Conservation (phyloP, 305 asterid genomes). For the Vinca major region DNA sequence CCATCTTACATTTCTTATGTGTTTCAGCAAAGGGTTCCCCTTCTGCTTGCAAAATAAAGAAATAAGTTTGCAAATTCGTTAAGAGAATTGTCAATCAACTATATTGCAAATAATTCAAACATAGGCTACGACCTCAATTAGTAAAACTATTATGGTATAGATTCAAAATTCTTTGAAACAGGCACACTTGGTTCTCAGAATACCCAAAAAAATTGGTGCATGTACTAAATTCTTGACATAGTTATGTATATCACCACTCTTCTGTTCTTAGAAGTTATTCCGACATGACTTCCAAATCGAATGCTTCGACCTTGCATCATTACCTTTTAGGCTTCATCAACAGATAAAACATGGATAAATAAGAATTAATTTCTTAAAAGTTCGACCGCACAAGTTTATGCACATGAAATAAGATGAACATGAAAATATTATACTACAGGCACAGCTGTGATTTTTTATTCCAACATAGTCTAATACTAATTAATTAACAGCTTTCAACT, state of each 20-base stretch:
- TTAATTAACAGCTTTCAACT: too few species aligned
- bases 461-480: neutral
- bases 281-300: neutral
- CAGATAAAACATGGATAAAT: neutral
- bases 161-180: too few species aligned
- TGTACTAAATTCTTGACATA: neutral
- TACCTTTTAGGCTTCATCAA: neutral
- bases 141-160: neutral
- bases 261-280: neutral
- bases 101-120: slow-evolving; percentile 1
- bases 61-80: neutral
- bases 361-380: neutral
- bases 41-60: slow-evolving; percentile 48
- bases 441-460: neutral
- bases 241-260: neutral
- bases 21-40: slow-evolving; percentile 91
- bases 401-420: neutral
- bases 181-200: neutral
- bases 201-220: neutral
- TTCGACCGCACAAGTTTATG: neutral
- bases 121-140: neutral
- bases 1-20: slow-evolving; percentile 89
- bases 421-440: neutral
- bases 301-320: neutral
- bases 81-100: neutral